A percentile compares a stretch with the other conserved stretches of the same genome.
Conservation (phyloP, 2,329 filamentous ascomycete genomes). For the Penicillium verrucosum region DNA sequence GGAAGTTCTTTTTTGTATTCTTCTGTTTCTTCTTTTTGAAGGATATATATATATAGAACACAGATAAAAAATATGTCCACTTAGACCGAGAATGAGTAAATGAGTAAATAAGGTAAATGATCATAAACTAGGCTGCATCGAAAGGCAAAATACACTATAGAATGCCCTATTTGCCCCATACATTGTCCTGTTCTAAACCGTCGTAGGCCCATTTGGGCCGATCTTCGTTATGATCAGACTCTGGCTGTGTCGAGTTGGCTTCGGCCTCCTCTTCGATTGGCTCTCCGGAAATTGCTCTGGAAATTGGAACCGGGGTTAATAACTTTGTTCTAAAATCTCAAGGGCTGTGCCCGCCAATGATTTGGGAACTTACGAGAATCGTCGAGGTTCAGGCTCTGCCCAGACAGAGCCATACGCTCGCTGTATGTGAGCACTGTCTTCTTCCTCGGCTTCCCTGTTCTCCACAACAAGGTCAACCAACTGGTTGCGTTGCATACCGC, state of each 20-base stretch:
- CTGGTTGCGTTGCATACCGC: slow-evolving; percentile 59
- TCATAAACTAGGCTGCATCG: not conserved
- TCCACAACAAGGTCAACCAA: slow-evolving; percentile 66
- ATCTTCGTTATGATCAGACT: slow-evolving; percentile 18
- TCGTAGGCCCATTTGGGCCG: slow-evolving; percentile 26
- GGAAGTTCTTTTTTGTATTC: not conserved
- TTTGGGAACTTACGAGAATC: slow-evolving; percentile 31
- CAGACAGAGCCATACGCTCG: slow-evolving; percentile 61
- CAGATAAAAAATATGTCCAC: not conserved
- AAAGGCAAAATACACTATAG: not conserved
- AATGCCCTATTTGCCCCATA: slow-evolving; percentile 30
- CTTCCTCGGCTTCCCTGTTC: slow-evolving; percentile 59
- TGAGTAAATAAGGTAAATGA: not conserved
- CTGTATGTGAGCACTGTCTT: slow-evolving; percentile 59
- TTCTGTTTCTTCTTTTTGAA: not conserved
- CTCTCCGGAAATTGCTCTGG: slow-evolving; percentile 32
- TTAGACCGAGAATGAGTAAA: not conserved
- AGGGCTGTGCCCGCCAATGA: not conserved
- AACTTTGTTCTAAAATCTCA: not conserved
- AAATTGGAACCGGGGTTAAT: slow-evolving; percentile 18
- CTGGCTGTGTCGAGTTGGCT: slow-evolving; percentile 6
- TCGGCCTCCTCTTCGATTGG: slow-evolving; percentile 27
- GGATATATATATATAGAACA: not conserved
- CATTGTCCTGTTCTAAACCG: slow-evolving; percentile 37
- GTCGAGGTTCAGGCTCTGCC: slow-evolving; percentile 48